phyloP scores from a whole-genome alignment of 2,329 filamentous ascomycete species.

The Fusarium begoniae region DNA sequence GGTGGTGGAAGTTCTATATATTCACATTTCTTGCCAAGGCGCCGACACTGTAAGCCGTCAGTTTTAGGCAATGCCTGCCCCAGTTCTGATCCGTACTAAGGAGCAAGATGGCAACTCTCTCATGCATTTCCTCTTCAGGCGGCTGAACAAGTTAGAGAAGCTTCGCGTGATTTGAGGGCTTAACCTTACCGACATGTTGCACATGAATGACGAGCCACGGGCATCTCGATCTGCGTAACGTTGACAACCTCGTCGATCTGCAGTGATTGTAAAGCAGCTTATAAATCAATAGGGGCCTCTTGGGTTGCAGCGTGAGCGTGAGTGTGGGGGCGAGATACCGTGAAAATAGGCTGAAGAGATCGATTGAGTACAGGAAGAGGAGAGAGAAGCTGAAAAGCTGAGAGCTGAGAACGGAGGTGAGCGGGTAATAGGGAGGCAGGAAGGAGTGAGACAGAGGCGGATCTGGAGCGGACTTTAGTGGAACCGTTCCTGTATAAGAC shows the following conservation, averaged over 20 bases:
- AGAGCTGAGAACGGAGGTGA: background rate
- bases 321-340: background rate
- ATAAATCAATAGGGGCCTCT: background rate
- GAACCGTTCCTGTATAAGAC: background rate
- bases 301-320: background rate
- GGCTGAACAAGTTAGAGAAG: background rate
- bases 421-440: background rate
- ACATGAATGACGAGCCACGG: background rate
- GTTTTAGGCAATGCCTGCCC: background rate
- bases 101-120: background rate
- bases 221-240: background rate
- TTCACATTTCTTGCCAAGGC: constrained; percentile 1
- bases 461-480: background rate
- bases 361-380: background rate
- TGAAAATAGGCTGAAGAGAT: background rate
- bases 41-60: background rate
- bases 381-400: background rate
- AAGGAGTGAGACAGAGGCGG: background rate
- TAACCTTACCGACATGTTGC: background rate
- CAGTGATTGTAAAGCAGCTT: background rate
- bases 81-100: background rate
- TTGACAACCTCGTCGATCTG: background rate
- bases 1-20: background rate
- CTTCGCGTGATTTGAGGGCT: background rate
- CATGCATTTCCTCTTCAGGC: constrained; percentile 6